Evolutionary conservation across 2,329 filamentous ascomycete species (phyloP).

Genomic region (Tothia fuscella): DNA sequence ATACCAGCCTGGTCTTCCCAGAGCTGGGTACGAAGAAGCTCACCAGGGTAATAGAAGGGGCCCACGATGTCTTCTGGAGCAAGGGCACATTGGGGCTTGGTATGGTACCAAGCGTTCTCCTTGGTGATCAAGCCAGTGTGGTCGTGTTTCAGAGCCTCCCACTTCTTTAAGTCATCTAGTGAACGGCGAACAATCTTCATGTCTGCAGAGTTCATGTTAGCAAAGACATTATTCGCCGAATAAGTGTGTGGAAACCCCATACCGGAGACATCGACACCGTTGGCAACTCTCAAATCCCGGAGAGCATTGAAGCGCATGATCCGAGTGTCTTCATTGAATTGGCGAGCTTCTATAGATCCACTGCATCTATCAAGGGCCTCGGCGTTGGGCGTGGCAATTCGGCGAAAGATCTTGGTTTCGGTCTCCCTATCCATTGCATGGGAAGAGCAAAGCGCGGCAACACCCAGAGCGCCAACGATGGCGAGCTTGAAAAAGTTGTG

Average conservation of each 20-base stretch:
- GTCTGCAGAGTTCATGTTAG: not conserved
- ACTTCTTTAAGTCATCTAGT: not conserved
- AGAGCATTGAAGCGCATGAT: not conserved
- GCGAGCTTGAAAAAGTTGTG: no score
- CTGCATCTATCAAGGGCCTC: not conserved
- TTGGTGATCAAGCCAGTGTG: not conserved
- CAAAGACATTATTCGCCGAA: not conserved
- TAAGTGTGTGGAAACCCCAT: not conserved
- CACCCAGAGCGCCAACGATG: no score
- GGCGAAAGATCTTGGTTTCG: not conserved
- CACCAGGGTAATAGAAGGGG: constrained; percentile 37
- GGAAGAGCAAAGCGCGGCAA: no score
- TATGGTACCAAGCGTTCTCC: constrained; percentile 9
- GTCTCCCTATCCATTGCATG: not conserved
- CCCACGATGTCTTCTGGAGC: constrained; percentile 33
- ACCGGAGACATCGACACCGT: not conserved
- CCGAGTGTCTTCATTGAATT: not conserved
- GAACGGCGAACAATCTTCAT: not conserved
- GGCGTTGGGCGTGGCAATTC: not conserved
- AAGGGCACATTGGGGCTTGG: constrained; percentile 33
- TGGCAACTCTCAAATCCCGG: no score
- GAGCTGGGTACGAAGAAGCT: constrained; percentile 38
- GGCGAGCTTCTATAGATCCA: not conserved
- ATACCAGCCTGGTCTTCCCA: constrained; percentile 37
- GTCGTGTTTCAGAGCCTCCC: constrained; percentile 1